phyloP scores from a whole-genome alignment of 176 grass and related monocot genomes.

The Ananas comosus region DNA sequence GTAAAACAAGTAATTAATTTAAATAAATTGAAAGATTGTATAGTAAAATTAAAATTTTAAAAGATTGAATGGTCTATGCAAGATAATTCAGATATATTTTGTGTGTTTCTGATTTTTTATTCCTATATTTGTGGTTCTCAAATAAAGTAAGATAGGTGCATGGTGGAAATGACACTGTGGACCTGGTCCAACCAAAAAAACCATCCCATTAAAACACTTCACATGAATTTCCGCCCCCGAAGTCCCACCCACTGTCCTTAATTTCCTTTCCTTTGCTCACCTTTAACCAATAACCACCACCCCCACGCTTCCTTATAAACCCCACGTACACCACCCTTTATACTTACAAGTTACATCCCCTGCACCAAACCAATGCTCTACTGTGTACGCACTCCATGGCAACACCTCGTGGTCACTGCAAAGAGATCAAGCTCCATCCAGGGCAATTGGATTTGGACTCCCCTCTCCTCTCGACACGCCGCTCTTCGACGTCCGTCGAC shows the following conservation, averaged over 20 bases:
- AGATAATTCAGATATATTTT: too few species aligned
- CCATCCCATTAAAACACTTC: background rate
- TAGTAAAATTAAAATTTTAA: too few species aligned
- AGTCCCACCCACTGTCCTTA: too few species aligned
- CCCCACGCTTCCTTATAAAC: background rate
- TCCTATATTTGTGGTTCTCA: background rate
- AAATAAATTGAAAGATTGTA: too few species aligned
- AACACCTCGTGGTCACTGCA: background rate
- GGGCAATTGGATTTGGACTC: constrained; percentile 50
- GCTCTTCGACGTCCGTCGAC: constrained; percentile 40
- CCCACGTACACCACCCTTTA: background rate
- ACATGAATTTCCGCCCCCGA: background rate
- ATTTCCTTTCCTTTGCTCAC: background rate
- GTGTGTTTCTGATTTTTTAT: too few species aligned
- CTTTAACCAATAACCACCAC: background rate
- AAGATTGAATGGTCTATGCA: too few species aligned
- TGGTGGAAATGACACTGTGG: background rate
- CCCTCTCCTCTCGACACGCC: constrained; percentile 62
- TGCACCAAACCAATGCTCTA: constrained; percentile 29
- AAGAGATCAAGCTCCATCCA: constrained; percentile 11
- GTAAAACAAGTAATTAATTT: too few species aligned
- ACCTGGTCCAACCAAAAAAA: background rate
- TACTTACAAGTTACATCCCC: background rate
- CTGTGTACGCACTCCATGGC: constrained; percentile 21
- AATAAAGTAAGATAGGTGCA: background rate